These are phyloP conservation scores for Colletotrichum karsti DNA, from an alignment of 2,329 filamentous ascomycete species.

Conservation along the genomic window DNA sequence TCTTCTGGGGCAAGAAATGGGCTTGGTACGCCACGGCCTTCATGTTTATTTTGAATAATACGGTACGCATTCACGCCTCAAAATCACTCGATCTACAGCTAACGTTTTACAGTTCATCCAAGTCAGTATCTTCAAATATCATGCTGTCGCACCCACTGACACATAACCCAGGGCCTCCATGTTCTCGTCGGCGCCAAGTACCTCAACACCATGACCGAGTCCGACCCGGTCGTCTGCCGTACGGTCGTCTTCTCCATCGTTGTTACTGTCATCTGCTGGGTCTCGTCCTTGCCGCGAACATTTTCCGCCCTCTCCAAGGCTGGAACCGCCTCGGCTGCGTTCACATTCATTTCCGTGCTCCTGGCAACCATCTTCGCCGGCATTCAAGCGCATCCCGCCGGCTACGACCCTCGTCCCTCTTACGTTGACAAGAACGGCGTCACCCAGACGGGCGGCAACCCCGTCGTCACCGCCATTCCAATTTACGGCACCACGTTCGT, in stretches of 20 bases:
- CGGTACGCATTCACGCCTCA: conserved; percentile 42
- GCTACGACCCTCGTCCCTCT: conserved; percentile 62
- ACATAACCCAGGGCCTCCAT: conserved; percentile 70
- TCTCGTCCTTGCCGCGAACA: conserved; percentile 85
- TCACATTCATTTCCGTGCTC: conserved; percentile 90
- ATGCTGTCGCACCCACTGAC: background rate
- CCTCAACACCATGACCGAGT: conserved; percentile 84
- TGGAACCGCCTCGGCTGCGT: conserved; percentile 81
- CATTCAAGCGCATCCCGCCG: conserved; percentile 77
- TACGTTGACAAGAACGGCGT: conserved; percentile 40
- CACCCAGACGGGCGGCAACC: conserved; percentile 59
- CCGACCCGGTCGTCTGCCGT: conserved; percentile 71
- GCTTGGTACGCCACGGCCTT: conserved; percentile 75
- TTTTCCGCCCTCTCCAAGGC: conserved; percentile 83
- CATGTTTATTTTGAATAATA: conserved; percentile 96
- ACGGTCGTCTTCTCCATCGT: conserved; percentile 84
- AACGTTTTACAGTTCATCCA: conserved; percentile 16
- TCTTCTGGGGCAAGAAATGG: conserved; percentile 87
- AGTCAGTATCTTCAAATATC: background rate
- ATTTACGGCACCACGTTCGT: conserved; percentile 79
- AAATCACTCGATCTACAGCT: background rate
- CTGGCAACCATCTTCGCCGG: conserved; percentile 85
- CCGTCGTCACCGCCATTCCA: conserved; percentile 75
- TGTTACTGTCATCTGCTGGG: conserved; percentile 77
- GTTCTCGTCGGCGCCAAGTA: conserved; percentile 87